Base-by-base conservation (phyloP, 1,284 basidiomycete species). In the Heterobasidion parviporum region DNA sequence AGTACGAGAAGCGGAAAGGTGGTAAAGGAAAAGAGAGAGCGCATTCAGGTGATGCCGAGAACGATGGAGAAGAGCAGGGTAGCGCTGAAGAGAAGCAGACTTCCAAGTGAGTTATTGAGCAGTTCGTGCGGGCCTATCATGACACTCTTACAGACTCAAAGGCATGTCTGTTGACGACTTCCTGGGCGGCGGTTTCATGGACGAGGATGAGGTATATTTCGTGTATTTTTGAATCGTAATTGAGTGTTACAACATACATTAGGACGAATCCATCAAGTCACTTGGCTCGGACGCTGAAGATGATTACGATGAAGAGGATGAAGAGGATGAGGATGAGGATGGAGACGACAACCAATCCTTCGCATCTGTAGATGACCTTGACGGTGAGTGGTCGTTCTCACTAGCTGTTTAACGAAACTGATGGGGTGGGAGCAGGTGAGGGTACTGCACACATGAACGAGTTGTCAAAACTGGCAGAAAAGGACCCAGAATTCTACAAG, bases 401-500 rank as follows among this genome's bases (percentile, higher is more conserved):
- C 44, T 44, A 55, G 45, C 41, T 15, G 26, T 57, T 12, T 4
- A 4, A 54, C 43, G 18, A 26, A 16, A 26, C 15, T n/a, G 41
- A 15, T 16, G 35, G 41, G 12, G 26, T 15, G 50, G 52, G 57
- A 20, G 9, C 62, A 82, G 89, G 87, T 56, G 80, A 92, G 67
- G 90, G 87, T 57, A 73, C 77, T 65, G 70, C 74, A 8, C 94
- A 96, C 72, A 73, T 90, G 50, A 70, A 83, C 50, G 89, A 98
- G 56, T 81, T 99, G n/a, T 87, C 91, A 51, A 88, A 92, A 65
- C 80, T 99, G 44, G 90, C 90, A 12, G 89, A 96, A 71, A 96
- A 92, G 70, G 97, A 99, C 69, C 96, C 96, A 16, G 96, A 98
- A 65, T 99, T 99, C 74, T 99, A 85, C 86, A 94, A 97, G 71